Evolutionary conservation across 2,329 filamentous ascomycete species (phyloP).

Genomic region (Zarea fungicola): DNA sequence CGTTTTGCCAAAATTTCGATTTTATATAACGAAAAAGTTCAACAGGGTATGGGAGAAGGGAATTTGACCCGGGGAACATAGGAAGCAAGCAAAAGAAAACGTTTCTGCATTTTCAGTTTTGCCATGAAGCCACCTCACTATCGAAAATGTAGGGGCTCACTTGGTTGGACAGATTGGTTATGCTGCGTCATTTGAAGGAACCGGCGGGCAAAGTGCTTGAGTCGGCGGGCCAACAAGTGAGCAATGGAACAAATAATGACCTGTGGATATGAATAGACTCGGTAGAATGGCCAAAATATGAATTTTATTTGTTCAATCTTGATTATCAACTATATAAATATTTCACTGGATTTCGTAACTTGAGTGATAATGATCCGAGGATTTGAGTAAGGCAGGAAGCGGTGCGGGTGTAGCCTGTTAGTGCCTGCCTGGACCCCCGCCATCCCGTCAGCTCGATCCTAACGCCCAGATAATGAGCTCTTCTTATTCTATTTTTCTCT

Average conservation of each 20-base stretch:
- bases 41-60: constrained; percentile 2
- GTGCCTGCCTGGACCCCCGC: too few species aligned
- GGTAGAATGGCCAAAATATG: constrained; percentile 32
- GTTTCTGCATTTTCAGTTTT: constrained; percentile 29
- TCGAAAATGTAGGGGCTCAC: constrained; percentile 20
- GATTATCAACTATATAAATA: background rate
- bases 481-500: too few species aligned
- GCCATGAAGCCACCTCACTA: constrained; percentile 13
- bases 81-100: constrained; percentile 28
- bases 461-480: too few species aligned
- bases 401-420: too few species aligned
- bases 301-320: constrained; percentile 19
- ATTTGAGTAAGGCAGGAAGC: too few species aligned
- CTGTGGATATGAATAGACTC: constrained; percentile 32
- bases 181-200: constrained; percentile 20
- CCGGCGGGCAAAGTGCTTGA: constrained; percentile 21
- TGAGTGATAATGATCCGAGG: too few species aligned
- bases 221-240: constrained; percentile 16
- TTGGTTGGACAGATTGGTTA: constrained; percentile 24
- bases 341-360: too few species aligned
- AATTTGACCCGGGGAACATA: constrained; percentile 3
- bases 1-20: constrained; percentile 13
- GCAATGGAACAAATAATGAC: constrained; percentile 19
- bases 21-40: constrained; percentile 13
- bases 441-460: too few species aligned